Base-by-base conservation (phyloP, 2,329 filamentous ascomycete species). In the Exophiala lecanii-corni region DNA sequence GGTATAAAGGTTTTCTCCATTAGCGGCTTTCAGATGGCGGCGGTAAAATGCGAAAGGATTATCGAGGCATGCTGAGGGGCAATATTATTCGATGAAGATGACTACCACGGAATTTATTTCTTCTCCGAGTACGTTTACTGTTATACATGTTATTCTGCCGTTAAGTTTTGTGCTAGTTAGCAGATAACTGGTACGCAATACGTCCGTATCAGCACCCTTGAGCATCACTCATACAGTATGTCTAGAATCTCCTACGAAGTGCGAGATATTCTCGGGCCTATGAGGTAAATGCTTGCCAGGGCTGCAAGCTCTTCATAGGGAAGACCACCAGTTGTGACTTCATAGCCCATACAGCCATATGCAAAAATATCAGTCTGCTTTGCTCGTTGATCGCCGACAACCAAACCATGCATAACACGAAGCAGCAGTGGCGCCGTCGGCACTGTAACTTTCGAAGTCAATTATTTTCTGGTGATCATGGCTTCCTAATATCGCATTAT, bases 281-380 rank as follows among this genome's bases (percentile, higher is more conserved):
- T n/a, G n/a, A n/a, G n/a, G n/a, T n/a, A n/a, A n/a, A n/a, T n/a
- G n/a, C n/a, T n/a, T n/a, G n/a, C n/a, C n/a, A n/a, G n/a, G n/a
- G n/a, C n/a, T n/a, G n/a, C n/a, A n/a, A n/a, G n/a, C n/a, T n/a
- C n/a, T n/a, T n/a, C n/a, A 23, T 19, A 19, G 21, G 2, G 15
- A 37, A 23, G 7, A 20, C 16, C 9, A 37, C 35, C 35, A 37
- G 35, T 37, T 37, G 13, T 20, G 10, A 37, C 35, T 37, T 37
- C 39, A 28, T 42, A 42, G 12, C 25, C 19, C 39, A 36, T 26
- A 42, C 28, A 42, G 13, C 30, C 39, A 42, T 28, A 42, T 18
- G 39, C 39, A 28, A 42, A 42, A 13, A 42, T 42, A 36, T 42
- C 35, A 23, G 35, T 37, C 35, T 37, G 15, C 21, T 20, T 37